Evolutionary conservation across 202 grass and related monocot species (phyloP).

Genomic region (Setaria viridis): DNA sequence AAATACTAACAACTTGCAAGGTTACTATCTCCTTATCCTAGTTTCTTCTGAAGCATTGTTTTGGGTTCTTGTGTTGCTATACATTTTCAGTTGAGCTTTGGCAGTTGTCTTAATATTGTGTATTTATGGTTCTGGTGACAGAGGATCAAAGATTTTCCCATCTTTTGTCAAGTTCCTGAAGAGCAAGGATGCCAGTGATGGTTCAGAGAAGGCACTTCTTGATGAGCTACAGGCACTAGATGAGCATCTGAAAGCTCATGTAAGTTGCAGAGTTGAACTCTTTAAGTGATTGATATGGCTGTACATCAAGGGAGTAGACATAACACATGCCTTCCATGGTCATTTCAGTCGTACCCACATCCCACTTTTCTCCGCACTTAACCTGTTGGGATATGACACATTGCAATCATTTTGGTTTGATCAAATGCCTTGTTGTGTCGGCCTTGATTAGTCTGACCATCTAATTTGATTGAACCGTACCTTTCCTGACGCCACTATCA

Average conservation of each 20-base stretch:
- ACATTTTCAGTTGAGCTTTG: background rate
- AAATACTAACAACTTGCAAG: conserved; percentile 17
- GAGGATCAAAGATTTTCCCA: conserved; percentile 87
- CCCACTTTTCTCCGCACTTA: conserved; percentile 13
- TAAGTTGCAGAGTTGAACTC: conserved; percentile 30
- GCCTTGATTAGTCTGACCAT: conserved; percentile 18
- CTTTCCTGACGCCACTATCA: background rate
- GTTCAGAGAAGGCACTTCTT: conserved; percentile 66
- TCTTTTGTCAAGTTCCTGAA: conserved; percentile 75
- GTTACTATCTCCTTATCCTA: background rate
- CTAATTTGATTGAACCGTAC: background rate
- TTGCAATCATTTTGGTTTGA: conserved; percentile 29
- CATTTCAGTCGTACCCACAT: conserved; percentile 1
- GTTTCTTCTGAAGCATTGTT: background rate
- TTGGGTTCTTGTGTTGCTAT: background rate
- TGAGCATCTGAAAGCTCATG: conserved; percentile 83
- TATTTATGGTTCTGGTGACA: conserved; percentile 42
- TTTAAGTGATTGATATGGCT: background rate
- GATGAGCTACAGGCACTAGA: conserved; percentile 71
- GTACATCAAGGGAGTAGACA: background rate
- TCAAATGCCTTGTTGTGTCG: background rate
- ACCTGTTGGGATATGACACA: conserved; percentile 16
- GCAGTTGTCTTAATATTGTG: background rate
- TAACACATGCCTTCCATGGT: background rate
- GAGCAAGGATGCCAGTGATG: conserved; percentile 87